Percentiles rank a stretch among this genome's conserved stretches.
Conservation (phyloP, 2,329 filamentous ascomycete species). For the Proliferodiscus dingleyae region DNA sequence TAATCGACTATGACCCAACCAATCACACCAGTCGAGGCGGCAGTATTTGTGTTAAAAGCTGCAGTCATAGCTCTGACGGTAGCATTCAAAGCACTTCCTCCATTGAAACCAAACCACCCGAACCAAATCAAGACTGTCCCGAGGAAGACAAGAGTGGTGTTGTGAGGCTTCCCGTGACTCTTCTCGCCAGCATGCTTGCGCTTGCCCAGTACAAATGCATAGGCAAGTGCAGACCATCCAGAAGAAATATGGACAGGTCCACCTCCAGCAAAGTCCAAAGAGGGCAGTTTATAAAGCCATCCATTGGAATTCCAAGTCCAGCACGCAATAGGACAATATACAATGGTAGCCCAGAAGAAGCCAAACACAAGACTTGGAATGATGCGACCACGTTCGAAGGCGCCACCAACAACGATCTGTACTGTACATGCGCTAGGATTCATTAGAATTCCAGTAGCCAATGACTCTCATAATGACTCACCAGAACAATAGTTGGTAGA, state of each 20-base stretch:
- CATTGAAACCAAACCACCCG: constrained; percentile 53
- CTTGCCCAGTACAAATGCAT: constrained; percentile 58
- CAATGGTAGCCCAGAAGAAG: constrained; percentile 60
- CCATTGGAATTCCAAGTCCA: constrained; percentile 66
- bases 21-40: constrained; percentile 49
- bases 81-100: constrained; percentile 46
- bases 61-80: constrained; percentile 49
- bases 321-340: constrained; percentile 59
- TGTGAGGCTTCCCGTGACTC: constrained; percentile 53
- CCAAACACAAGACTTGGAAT: constrained; percentile 59
- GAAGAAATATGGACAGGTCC: constrained; percentile 61
- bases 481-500: constrained; percentile 61
- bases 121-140: constrained; percentile 64
- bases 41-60: constrained; percentile 54
- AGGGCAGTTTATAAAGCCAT: constrained; percentile 56
- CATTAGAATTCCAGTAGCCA: not conserved
- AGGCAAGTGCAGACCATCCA: constrained; percentile 59
- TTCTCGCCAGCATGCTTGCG: constrained; percentile 44
- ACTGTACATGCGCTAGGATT: constrained; percentile 44
- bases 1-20: constrained; percentile 52
- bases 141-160: constrained; percentile 58
- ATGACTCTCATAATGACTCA: constrained; percentile 22
- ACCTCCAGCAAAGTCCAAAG: constrained; percentile 29
- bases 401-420: constrained; percentile 60
- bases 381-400: constrained; percentile 55